These are phyloP conservation scores for Oryza australiensis DNA, from an alignment of 176 grass and related monocot genomes.

Conservation along the genomic window DNA sequence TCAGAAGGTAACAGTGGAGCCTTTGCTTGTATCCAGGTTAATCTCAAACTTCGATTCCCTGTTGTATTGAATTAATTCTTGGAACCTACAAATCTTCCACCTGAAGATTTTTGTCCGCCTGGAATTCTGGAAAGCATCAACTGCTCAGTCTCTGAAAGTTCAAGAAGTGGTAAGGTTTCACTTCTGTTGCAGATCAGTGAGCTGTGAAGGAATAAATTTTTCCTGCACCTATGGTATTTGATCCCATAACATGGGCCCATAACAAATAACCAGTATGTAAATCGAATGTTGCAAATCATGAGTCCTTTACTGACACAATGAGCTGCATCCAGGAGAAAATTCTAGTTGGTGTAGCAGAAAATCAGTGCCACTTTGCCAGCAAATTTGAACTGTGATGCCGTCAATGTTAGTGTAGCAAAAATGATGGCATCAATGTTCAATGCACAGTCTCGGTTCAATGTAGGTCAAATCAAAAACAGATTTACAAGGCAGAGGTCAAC, in stretches of 20 bases:
- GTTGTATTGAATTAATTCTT: conserved; percentile 86
- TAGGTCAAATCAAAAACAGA: conserved; percentile 95
- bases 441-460: not conserved
- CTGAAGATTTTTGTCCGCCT: conserved; percentile 81
- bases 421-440: not conserved
- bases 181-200: conserved; percentile 11
- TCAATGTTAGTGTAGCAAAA: not conserved
- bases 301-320: not conserved
- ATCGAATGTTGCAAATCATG: not conserved
- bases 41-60: conserved; percentile 75
- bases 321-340: conserved; percentile 19
- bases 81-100: conserved; percentile 69
- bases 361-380: not conserved
- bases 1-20: conserved; percentile 14
- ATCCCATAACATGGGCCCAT: no score
- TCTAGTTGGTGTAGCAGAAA: not conserved
- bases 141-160: conserved; percentile 74
- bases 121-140: conserved; percentile 67
- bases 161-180: conserved; percentile 88
- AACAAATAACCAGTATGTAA: no score
- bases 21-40: conserved; percentile 59
- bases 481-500: conserved; percentile 83
- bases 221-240: no score
- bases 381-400: not conserved
- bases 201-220: conserved; percentile 4